Percentiles rank a stretch among this genome's conserved stretches.
These are phyloP conservation scores for Crotalaria pallida DNA, from an alignment of 306 rosid genomes.

Conservation along the genomic window DNA sequence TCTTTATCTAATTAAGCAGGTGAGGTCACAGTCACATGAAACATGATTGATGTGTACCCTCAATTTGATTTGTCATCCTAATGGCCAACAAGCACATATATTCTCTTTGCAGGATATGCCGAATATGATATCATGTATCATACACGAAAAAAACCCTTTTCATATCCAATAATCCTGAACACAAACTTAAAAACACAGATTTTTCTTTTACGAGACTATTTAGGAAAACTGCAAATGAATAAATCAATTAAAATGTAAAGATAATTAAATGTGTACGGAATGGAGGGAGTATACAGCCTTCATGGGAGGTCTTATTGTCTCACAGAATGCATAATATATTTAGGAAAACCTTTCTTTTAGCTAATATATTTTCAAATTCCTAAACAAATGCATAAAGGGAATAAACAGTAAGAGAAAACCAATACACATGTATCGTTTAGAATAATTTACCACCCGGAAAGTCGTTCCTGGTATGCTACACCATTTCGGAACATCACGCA, in stretches of 20 bases:
- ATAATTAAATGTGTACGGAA: constrained; percentile 16
- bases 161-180: not conserved
- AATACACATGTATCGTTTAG: constrained; percentile 4
- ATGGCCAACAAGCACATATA: constrained; percentile 11
- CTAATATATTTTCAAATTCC: not conserved
- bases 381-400: not conserved
- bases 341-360: not conserved
- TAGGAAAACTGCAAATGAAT: constrained; percentile 41
- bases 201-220: not conserved
- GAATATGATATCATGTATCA: not conserved
- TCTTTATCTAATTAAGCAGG: constrained; percentile 7
- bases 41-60: constrained; percentile 9
- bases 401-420: not conserved
- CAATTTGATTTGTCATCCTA: constrained; percentile 6
- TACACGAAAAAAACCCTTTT: not conserved
- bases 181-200: not conserved
- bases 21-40: not conserved
- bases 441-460: constrained; percentile 75
- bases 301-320: too few species aligned
- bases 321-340: too few species aligned
- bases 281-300: too few species aligned
- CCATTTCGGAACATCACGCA: constrained; percentile 70
- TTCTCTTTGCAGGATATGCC: constrained; percentile 3
- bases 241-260: constrained; percentile 10
- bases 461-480: constrained; percentile 86